phyloP scores from a whole-genome alignment of 805 yeast species.

The Nakazawaea wickerhamii region DNA sequence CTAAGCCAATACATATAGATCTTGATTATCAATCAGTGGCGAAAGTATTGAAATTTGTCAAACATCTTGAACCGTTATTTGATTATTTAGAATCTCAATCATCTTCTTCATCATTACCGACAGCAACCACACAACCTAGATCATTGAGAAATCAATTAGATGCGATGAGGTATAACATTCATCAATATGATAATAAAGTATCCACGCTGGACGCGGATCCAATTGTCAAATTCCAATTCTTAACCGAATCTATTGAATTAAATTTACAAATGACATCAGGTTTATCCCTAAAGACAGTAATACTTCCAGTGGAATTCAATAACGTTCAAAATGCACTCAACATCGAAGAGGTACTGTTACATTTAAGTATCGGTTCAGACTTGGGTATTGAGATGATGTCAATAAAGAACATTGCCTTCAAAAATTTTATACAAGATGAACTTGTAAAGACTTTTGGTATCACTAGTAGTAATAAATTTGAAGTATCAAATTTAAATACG shows the following conservation, averaged over 20 bases:
- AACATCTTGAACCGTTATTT: slow-evolving; percentile 15
- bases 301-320: slow-evolving; percentile 42
- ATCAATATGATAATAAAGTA: not conserved
- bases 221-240: slow-evolving; percentile 27
- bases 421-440: slow-evolving; percentile 15
- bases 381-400: slow-evolving; percentile 19
- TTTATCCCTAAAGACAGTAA: slow-evolving; percentile 20
- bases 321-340: slow-evolving; percentile 27
- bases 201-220: not conserved
- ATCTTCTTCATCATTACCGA: slow-evolving; percentile 3
- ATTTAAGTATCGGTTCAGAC: slow-evolving; percentile 16
- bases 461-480: slow-evolving; percentile 16
- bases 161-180: slow-evolving; percentile 1
- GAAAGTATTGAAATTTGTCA: slow-evolving; percentile 12
- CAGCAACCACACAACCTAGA: not conserved
- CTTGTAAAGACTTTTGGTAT: slow-evolving; percentile 24
- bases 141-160: slow-evolving; percentile 4
- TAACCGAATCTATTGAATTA: slow-evolving; percentile 33
- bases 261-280: slow-evolving; percentile 19
- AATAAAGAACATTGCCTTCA: slow-evolving; percentile 21
- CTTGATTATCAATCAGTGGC: slow-evolving; percentile 15
- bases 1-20: slow-evolving; percentile 33
- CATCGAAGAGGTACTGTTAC: slow-evolving; percentile 27
- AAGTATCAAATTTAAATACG: slow-evolving; percentile 21
- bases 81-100: slow-evolving; percentile 1